Conservation (phyloP, 805 yeast species). For the Candida ortonii region DNA sequence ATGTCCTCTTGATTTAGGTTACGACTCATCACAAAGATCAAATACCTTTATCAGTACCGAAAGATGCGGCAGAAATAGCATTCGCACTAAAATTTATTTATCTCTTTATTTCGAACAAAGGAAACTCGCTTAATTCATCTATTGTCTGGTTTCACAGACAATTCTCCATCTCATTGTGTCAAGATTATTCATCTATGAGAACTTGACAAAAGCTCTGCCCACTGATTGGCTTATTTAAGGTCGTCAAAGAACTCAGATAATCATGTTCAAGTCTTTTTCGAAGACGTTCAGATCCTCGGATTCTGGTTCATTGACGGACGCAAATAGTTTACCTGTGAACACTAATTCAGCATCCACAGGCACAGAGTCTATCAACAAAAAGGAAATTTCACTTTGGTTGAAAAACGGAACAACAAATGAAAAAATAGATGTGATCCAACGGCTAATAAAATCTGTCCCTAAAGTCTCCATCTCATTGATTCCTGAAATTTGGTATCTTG, state of each 20-base stretch:
- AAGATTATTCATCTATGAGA: constrained; percentile 4
- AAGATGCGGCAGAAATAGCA: no score
- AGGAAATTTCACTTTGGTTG: constrained; percentile 19
- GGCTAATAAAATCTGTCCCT: constrained; percentile 48
- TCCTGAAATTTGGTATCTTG: constrained; percentile 75
- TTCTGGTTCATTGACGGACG: constrained; percentile 7
- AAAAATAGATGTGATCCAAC: constrained; percentile 49
- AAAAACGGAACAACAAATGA: constrained; percentile 23
- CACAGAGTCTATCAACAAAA: constrained; percentile 21
- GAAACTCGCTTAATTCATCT: no score
- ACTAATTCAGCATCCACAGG: constrained; percentile 33
- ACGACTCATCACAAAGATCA: no score
- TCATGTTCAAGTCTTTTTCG: constrained; percentile 28
- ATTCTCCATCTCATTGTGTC: no score
- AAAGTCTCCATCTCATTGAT: constrained; percentile 55
- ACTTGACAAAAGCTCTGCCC: no score
- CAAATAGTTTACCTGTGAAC: constrained; percentile 15
- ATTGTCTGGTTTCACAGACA: no score
- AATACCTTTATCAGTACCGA: no score
- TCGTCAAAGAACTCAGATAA: no score
- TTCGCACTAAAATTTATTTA: no score
- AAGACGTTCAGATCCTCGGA: constrained; percentile 22
- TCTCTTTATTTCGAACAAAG: no score
- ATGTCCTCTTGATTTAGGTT: no score
- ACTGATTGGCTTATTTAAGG: no score